A percentile compares a stretch with the other conserved stretches of the same genome.
Conservation (phyloP, 2,329 filamentous ascomycete species). For the Trichoderma brevicompactum region DNA sequence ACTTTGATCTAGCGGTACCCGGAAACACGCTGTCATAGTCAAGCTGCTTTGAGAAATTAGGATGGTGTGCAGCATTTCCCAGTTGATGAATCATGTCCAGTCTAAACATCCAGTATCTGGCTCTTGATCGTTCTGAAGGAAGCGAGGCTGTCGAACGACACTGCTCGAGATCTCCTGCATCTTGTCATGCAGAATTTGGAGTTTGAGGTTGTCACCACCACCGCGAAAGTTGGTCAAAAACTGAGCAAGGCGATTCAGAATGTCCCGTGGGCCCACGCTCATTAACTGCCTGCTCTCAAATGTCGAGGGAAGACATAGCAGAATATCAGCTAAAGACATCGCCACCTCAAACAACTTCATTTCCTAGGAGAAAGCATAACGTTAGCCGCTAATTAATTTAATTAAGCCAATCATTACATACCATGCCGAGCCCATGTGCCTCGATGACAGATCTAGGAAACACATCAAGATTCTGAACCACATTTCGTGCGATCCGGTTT, state of each 20-base stretch:
- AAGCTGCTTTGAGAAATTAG: neutral
- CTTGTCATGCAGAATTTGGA: slow-evolving; percentile 16
- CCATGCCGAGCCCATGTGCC: slow-evolving; percentile 21
- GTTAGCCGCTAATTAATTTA: neutral
- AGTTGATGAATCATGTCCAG: neutral
- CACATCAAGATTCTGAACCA: slow-evolving; percentile 1
- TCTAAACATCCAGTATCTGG: neutral
- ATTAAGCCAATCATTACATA: neutral
- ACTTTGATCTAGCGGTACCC: slow-evolving; percentile 11
- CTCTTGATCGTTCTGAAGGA: neutral
- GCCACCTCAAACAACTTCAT: slow-evolving; percentile 24
- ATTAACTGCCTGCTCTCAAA: slow-evolving; percentile 19
- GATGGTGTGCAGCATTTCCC: neutral
- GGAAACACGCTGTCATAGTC: neutral
- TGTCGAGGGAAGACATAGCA: slow-evolving; percentile 1
- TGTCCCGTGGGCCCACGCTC: slow-evolving; percentile 8
- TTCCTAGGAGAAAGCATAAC: neutral
- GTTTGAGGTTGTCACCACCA: slow-evolving; percentile 17
- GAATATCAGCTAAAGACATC: slow-evolving; percentile 17
- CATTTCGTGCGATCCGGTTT: slow-evolving; percentile 9
- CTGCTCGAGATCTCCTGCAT: slow-evolving; percentile 19
- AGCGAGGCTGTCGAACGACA: neutral
- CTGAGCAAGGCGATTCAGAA: slow-evolving; percentile 7
- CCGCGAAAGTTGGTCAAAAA: slow-evolving; percentile 12
- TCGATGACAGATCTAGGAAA: slow-evolving; percentile 14